Conservation (phyloP, 2,329 filamentous ascomycete species). For the Colletotrichum eleusines region DNA sequence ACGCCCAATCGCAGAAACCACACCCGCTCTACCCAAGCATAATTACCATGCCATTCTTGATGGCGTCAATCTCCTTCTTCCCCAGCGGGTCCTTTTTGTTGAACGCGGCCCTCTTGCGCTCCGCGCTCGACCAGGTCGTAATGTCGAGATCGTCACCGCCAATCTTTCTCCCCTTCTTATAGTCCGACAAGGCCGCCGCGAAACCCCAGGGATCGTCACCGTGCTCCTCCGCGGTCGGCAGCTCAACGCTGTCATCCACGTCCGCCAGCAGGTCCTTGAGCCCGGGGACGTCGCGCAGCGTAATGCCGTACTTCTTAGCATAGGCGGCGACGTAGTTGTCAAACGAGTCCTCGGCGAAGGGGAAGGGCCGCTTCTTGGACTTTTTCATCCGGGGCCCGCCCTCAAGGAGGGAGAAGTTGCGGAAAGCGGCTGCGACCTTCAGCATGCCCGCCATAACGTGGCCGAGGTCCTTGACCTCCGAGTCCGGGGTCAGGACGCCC, state of each 20-base stretch:
- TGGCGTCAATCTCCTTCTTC: constrained; percentile 48
- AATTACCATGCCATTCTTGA: constrained; percentile 54
- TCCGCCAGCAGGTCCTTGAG: constrained; percentile 45
- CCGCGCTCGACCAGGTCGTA: constrained; percentile 49
- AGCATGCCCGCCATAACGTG: constrained; percentile 54
- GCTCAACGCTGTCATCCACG: constrained; percentile 42
- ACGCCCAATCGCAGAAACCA: background rate
- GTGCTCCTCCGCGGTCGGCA: constrained; percentile 44
- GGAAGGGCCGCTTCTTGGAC: constrained; percentile 44
- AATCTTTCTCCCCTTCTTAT: constrained; percentile 45
- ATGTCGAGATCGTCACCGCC: constrained; percentile 56
- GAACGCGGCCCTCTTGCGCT: constrained; percentile 51
- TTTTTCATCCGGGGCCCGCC: constrained; percentile 14
- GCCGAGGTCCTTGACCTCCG: constrained; percentile 53
- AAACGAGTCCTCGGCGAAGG: constrained; percentile 43
- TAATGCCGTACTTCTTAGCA: constrained; percentile 51
- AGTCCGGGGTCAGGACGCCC: constrained; percentile 49
- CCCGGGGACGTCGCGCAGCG: constrained; percentile 45
- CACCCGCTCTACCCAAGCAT: constrained; percentile 7
- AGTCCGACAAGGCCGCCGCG: constrained; percentile 43
- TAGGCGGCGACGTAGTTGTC: constrained; percentile 51
- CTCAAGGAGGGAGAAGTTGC: constrained; percentile 42
- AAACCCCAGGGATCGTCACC: constrained; percentile 47
- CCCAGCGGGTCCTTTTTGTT: constrained; percentile 52
- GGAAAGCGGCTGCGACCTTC: constrained; percentile 40